These are phyloP conservation scores for Cyclotella distinguenda DNA, from an alignment of 108 stramenopile species.

Conservation along the genomic window DNA sequence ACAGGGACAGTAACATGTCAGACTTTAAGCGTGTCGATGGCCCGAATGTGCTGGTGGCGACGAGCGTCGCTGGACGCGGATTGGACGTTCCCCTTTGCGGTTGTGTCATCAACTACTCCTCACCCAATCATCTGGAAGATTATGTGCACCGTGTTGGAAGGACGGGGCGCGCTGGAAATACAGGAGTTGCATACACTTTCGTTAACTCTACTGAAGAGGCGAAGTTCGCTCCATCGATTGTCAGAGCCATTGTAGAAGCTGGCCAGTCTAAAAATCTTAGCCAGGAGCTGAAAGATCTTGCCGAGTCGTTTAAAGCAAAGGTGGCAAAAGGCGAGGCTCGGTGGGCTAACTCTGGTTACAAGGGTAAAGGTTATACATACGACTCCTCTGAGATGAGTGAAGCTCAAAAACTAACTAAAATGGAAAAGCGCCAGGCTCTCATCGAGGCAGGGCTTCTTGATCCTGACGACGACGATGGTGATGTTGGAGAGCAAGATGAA, in stretches of 20 bases:
- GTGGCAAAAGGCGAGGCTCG: conserved; percentile 93
- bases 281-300: conserved; percentile 78
- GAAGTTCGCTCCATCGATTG: conserved; percentile 92
- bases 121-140: conserved; percentile 98
- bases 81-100: conserved; percentile 91
- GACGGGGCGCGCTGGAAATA: conserved; percentile 94
- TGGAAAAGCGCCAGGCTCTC: conserved; percentile 90
- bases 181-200: conserved; percentile 96
- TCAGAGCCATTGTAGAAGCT: conserved; percentile 89
- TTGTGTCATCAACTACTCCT: conserved; percentile 96
- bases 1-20: conserved; percentile 96
- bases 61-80: conserved; percentile 93
- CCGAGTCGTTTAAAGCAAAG: conserved; percentile 91
- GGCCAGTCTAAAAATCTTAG: conserved; percentile 89
- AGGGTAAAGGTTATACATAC: conserved; percentile 96
- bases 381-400: conserved; percentile 94
- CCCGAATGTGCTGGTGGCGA: conserved; percentile 90
- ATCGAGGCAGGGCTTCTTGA: conserved; percentile 86
- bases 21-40: conserved; percentile 94
- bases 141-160: conserved; percentile 98
- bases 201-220: conserved; percentile 92
- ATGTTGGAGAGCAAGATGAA: conserved; percentile 25
- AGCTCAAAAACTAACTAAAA: conserved; percentile 81
- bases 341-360: conserved; percentile 91
- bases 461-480: conserved; percentile 77